Evolutionary conservation across 805 yeast species (phyloP).

Genomic region (Candida vaughaniae): DNA sequence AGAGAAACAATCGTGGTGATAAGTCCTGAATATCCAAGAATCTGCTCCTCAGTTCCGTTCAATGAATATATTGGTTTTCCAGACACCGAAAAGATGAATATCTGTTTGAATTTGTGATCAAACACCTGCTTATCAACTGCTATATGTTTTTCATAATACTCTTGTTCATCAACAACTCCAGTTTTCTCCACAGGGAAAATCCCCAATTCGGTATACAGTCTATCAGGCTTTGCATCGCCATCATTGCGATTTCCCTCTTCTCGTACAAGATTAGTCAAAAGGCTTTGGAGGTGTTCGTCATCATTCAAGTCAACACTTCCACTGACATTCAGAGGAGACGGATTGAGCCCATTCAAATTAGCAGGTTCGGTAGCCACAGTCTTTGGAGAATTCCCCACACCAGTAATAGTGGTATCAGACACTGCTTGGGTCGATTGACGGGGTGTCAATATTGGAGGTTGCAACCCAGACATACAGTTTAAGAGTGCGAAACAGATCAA

Average conservation of each 20-base stretch:
- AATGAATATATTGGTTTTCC: conserved; percentile 86
- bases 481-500: not conserved
- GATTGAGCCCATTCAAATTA: not conserved
- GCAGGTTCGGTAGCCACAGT: not conserved
- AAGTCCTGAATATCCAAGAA: conserved; percentile 73
- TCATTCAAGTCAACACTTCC: conserved; percentile 3
- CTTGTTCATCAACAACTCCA: conserved; percentile 5
- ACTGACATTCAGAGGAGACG: conserved; percentile 3
- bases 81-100: conserved; percentile 75
- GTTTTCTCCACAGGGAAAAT: conserved; percentile 11
- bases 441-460: conserved; percentile 6
- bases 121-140: conserved; percentile 21
- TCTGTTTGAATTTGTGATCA: conserved; percentile 55
- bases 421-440: conserved; percentile 8
- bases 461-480: conserved; percentile 8
- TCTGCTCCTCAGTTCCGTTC: conserved; percentile 67
- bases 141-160: conserved; percentile 18
- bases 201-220: conserved; percentile 14
- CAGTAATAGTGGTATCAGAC: conserved; percentile 2
- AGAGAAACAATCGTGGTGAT: conserved; percentile 76
- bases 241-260: too few relatives aligned
- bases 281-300: conserved; percentile 24
- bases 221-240: not conserved
- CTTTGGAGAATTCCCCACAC: not conserved
- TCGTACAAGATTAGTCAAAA: conserved; percentile 22